phyloP scores from a whole-genome alignment of 345 rosid species.

The Abelmoschus esculentus region DNA sequence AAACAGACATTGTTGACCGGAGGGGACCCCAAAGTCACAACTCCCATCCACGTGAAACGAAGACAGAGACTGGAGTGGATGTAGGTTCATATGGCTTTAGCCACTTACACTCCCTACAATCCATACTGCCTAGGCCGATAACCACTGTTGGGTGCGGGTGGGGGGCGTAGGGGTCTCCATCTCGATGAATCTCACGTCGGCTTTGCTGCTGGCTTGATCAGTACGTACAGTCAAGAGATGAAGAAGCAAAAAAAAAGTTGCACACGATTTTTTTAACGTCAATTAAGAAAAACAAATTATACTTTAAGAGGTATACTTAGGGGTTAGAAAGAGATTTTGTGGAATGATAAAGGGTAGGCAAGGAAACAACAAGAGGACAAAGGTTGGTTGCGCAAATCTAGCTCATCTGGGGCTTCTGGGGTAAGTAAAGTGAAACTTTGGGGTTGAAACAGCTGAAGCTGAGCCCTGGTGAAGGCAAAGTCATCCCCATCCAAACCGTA shows the following conservation, averaged over 20 bases:
- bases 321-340: background rate
- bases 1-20: conserved; percentile 12
- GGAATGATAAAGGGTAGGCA: conserved; percentile 6
- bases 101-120: conserved; percentile 12
- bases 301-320: background rate
- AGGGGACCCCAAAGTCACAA: background rate
- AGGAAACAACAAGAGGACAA: conserved; percentile 18
- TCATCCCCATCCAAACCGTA: background rate
- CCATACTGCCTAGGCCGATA: background rate
- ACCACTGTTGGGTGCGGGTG: background rate
- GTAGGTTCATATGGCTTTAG: conserved; percentile 1
- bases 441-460: background rate
- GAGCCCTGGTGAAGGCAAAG: conserved; percentile 4
- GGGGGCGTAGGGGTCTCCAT: conserved; percentile 13
- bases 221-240: conserved; percentile 1
- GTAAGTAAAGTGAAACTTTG: conserved; percentile 1
- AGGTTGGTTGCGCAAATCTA: conserved; percentile 33
- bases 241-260: too few species aligned
- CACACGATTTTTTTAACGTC: background rate
- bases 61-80: background rate
- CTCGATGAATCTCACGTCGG: conserved; percentile 37
- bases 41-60: too few species aligned
- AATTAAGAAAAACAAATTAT: too few species aligned
- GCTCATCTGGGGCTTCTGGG: conserved; percentile 17
- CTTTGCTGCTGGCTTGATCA: conserved; percentile 21